Evolutionary conservation across 257 asterid species (phyloP).

Genomic region (Echium plantagineum): DNA sequence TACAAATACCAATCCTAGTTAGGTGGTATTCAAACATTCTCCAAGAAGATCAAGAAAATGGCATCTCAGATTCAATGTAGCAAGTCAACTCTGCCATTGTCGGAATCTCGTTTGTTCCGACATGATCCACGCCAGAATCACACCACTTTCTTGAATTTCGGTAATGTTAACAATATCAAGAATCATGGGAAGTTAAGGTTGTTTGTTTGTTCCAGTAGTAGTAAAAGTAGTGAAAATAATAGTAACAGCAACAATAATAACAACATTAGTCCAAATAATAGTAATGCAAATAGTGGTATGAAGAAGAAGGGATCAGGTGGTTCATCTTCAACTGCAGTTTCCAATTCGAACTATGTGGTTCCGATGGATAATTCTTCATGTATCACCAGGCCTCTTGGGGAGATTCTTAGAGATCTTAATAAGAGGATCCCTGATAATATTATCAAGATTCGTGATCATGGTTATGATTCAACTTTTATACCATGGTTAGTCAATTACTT

Average conservation of each 20-base stretch:
- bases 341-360: slow-evolving; percentile 79
- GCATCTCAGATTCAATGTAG: not conserved
- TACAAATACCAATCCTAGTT: not conserved
- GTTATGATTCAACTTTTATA: slow-evolving; percentile 47
- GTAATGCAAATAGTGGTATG: slow-evolving; percentile 8
- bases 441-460: slow-evolving; percentile 37
- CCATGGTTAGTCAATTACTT: slow-evolving; percentile 44
- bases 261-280: not conserved
- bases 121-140: not conserved
- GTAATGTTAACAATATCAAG: too few species aligned
- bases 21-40: not conserved
- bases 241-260: not conserved
- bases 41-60: not conserved
- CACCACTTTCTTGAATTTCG: not conserved
- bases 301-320: slow-evolving; percentile 25
- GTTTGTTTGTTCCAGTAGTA: not conserved
- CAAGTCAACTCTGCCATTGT: not conserved
- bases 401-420: slow-evolving; percentile 89
- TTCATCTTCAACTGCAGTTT: slow-evolving; percentile 28
- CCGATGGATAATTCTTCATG: slow-evolving; percentile 75
- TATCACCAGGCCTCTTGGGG: slow-evolving; percentile 85
- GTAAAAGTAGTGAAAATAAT: slow-evolving; percentile 9
- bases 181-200: not conserved
- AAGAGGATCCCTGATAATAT: slow-evolving; percentile 88
- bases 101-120: not conserved